A percentile compares a stretch with the other conserved stretches of the same genome.
Conservation (phyloP, 2,329 filamentous ascomycete genomes). For the Calonectria pseudoreteaudii region DNA sequence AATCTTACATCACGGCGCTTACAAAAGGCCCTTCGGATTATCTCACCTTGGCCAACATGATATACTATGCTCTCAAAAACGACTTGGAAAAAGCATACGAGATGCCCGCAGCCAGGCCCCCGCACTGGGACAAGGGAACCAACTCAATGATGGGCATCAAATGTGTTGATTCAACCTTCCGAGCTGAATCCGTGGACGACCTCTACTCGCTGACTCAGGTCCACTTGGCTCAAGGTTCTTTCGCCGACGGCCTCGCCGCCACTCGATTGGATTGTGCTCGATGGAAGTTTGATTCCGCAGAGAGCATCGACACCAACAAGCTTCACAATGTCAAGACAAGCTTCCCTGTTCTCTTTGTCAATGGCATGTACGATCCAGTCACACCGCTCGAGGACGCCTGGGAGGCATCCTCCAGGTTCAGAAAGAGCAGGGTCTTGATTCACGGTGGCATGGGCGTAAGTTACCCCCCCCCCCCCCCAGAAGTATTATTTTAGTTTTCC, state of each 20-base stretch:
- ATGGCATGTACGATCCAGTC: constrained; percentile 36
- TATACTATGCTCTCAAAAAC: not conserved
- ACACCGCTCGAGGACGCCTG: constrained; percentile 31
- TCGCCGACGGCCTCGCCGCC: constrained; percentile 25
- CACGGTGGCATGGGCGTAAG: constrained; percentile 39
- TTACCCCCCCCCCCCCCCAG: not conserved
- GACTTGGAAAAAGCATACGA: not conserved
- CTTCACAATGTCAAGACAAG: constrained; percentile 36
- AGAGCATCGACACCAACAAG: constrained; percentile 24
- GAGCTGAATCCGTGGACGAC: constrained; percentile 12
- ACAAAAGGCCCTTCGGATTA: not conserved
- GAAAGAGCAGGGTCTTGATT: constrained; percentile 30
- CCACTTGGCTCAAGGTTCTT: constrained; percentile 16
- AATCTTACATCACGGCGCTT: not conserved
- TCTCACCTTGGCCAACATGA: not conserved
- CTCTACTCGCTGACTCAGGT: constrained; percentile 14
- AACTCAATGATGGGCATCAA: constrained; percentile 8
- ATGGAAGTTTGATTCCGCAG: constrained; percentile 35
- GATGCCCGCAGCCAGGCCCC: not conserved
- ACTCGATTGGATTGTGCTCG: constrained; percentile 19
- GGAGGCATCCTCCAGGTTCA: constrained; percentile 32
- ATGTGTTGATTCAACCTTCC: constrained; percentile 22
- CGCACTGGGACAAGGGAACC: constrained; percentile 10
- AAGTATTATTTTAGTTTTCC: not conserved
- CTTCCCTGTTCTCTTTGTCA: constrained; percentile 34